These are phyloP conservation scores for Russula sp. DNA, from an alignment of 768 basidiomycete species.

Conservation along the genomic window DNA sequence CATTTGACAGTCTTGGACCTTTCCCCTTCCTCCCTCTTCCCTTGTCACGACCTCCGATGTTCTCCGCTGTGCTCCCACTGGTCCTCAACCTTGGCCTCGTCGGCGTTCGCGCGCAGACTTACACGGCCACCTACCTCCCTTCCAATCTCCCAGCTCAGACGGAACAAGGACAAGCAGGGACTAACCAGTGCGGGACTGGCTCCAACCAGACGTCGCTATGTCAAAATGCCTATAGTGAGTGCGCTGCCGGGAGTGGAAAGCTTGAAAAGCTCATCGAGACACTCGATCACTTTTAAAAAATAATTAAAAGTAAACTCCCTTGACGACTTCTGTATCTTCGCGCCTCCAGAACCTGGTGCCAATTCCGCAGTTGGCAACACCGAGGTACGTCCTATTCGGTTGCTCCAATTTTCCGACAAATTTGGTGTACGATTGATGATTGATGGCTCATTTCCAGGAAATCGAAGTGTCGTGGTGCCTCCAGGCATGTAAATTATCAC, in stretches of 20 bases:
- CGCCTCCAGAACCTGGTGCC: conserved; percentile 43
- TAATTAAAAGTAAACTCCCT: conserved; percentile 44
- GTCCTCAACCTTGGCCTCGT: conserved; percentile 14
- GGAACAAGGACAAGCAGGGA: conserved; percentile 54
- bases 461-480: conserved; percentile 50
- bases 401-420: neutral
- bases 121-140: conserved; percentile 44
- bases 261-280: neutral
- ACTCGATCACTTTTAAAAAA: neutral
- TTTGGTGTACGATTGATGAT: conserved; percentile 30
- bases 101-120: conserved; percentile 28
- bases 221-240: conserved; percentile 57
- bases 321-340: conserved; percentile 51
- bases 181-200: conserved; percentile 55
- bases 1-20: neutral
- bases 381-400: conserved; percentile 38
- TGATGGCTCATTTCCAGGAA: conserved; percentile 36
- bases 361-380: conserved; percentile 50
- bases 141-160: conserved; percentile 40
- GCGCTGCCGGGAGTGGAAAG: neutral
- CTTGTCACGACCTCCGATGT: conserved; percentile 1
- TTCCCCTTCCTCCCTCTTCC: neutral
- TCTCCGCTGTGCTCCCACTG: conserved; percentile 9
- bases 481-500: conserved; percentile 28
- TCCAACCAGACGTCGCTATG: conserved; percentile 52